These are phyloP conservation scores for Hortiboletus campestris DNA, from an alignment of 768 basidiomycete species.

Conservation along the genomic window DNA sequence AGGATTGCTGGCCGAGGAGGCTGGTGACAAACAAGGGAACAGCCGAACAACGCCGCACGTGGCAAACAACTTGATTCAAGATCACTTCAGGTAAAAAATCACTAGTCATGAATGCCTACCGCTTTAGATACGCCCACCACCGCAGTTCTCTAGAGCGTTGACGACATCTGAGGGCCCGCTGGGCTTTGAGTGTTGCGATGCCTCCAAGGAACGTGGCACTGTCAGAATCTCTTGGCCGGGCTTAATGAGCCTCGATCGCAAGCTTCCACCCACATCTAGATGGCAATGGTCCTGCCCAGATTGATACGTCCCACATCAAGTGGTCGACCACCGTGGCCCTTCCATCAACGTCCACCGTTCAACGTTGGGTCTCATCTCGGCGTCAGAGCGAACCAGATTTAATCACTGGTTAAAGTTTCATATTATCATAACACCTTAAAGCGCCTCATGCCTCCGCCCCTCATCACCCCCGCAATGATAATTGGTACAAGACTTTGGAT, in stretches of 20 bases:
- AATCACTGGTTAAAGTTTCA: conserved; percentile 24
- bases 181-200: conserved; percentile 1
- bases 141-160: neutral
- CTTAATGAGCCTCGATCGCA: conserved; percentile 18
- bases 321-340: conserved; percentile 1
- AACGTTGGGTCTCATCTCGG: conserved; percentile 23
- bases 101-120: neutral
- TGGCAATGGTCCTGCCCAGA: conserved; percentile 1
- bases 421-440: conserved; percentile 6
- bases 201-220: conserved; percentile 2
- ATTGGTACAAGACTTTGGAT: conserved; percentile 12
- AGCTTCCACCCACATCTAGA: conserved; percentile 16
- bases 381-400: conserved; percentile 22
- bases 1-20: no score
- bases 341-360: conserved; percentile 4
- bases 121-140: neutral
- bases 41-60: conserved; percentile 8
- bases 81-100: neutral
- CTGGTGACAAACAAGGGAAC: conserved; percentile 10
- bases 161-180: conserved; percentile 4
- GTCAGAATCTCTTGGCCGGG: conserved; percentile 8
- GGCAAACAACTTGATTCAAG: no score
- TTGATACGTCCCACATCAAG: conserved; percentile 11
- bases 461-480: conserved; percentile 23
- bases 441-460: conserved; percentile 17